Evolutionary conservation across 78 protist species (phyloP).

Genomic region (Protostelium mycophagum): DNA sequence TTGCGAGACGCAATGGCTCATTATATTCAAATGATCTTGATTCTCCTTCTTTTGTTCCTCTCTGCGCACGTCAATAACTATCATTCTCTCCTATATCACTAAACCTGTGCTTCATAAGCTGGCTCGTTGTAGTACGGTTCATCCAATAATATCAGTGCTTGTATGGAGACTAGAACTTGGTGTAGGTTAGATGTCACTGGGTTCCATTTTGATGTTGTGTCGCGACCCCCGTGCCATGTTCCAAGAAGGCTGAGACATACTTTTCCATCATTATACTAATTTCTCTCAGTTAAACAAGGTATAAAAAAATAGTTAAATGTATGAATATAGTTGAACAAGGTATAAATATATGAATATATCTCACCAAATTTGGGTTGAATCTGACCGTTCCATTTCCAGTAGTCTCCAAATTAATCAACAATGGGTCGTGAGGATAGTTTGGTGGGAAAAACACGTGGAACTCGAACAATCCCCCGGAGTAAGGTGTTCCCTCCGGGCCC

Average conservation of each 20-base stretch:
- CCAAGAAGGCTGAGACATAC: conserved; percentile 79
- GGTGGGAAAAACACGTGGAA: conserved; percentile 53
- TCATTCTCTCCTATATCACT: too few species aligned
- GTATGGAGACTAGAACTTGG: conserved; percentile 78
- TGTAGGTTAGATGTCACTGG: conserved; percentile 62
- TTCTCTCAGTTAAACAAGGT: background rate
- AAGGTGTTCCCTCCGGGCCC: conserved; percentile 66
- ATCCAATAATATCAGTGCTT: conserved; percentile 67
- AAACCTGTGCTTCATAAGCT: conserved; percentile 70
- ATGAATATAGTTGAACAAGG: background rate
- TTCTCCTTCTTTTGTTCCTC: conserved; percentile 32
- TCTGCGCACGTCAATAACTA: too few species aligned
- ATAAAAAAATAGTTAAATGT: background rate
- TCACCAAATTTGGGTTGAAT: conserved; percentile 82
- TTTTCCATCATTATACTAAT: conserved; percentile 14
- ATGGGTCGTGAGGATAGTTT: conserved; percentile 69
- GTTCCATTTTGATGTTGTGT: conserved; percentile 64
- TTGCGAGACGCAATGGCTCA: conserved; percentile 36
- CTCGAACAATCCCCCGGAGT: conserved; percentile 44
- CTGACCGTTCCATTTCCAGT: conserved; percentile 78
- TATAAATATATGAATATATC: background rate
- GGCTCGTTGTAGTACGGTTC: conserved; percentile 88
- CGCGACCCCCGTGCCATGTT: conserved; percentile 77
- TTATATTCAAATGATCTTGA: conserved; percentile 15
- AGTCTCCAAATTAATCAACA: conserved; percentile 56